Evolutionary conservation across 805 yeast species (phyloP).

Genomic region (Metschnikowia henanensis): DNA sequence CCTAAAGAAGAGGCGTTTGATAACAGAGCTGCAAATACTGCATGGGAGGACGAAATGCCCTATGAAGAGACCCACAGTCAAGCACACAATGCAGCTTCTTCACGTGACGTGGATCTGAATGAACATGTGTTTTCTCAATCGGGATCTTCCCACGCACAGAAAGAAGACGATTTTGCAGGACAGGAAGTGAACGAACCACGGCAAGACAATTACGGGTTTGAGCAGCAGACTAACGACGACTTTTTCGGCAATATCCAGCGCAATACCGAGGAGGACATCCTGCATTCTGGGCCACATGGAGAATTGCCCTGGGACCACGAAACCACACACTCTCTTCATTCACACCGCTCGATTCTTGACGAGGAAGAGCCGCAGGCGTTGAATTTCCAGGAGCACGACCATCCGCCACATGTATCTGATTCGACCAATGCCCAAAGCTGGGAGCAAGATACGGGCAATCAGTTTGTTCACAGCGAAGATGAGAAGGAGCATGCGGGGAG

Average conservation of each 20-base stretch:
- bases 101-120: not conserved
- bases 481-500: not conserved
- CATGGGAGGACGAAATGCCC: not conserved
- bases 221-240: not conserved
- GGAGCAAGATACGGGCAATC: not conserved
- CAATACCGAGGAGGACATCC: no score
- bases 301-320: conserved; percentile 1
- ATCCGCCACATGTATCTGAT: not conserved
- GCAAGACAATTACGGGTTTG: not conserved
- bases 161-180: not conserved
- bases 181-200: not conserved
- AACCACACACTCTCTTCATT: not conserved
- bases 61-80: not conserved
- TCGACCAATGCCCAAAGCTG: not conserved
- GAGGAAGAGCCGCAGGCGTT: conserved; percentile 1
- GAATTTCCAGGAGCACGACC: conserved; percentile 1
- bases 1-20: not conserved
- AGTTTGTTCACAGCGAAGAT: not conserved
- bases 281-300: not conserved
- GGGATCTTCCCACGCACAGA: not conserved
- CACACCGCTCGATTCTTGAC: conserved; percentile 2
- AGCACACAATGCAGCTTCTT: not conserved
- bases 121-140: not conserved
- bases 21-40: no score
- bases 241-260: not conserved